Conservation (phyloP, 1,284 basidiomycete genomes). For the Apiotrichum akiyoshidainum region DNA sequence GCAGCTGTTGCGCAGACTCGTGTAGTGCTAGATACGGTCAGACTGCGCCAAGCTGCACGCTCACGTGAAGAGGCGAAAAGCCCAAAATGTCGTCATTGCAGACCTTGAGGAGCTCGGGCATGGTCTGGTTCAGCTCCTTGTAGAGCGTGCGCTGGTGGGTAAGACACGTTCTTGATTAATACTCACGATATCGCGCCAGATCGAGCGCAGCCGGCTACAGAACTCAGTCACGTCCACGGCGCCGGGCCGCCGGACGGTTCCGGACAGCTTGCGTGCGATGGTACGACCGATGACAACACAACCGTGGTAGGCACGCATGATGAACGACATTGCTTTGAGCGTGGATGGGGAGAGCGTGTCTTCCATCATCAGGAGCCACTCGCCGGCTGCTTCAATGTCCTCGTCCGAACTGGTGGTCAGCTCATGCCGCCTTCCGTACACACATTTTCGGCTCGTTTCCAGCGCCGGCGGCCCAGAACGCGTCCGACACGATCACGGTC, state of each 20-base stretch:
- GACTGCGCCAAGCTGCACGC: slow-evolving; percentile 9
- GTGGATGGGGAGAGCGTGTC: slow-evolving; percentile 17
- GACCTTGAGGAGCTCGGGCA: slow-evolving; percentile 12
- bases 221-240: slow-evolving; percentile 26
- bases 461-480: slow-evolving; percentile 31
- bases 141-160: slow-evolving; percentile 14
- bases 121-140: slow-evolving; percentile 14
- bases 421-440: background rate
- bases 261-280: slow-evolving; percentile 24
- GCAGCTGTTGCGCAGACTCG: slow-evolving; percentile 26
- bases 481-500: slow-evolving; percentile 32
- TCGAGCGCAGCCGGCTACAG: slow-evolving; percentile 17
- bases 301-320: slow-evolving; percentile 25
- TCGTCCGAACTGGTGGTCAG: background rate
- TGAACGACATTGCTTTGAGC: slow-evolving; percentile 26
- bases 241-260: slow-evolving; percentile 25
- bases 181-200: slow-evolving; percentile 32
- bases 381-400: slow-evolving; percentile 20
- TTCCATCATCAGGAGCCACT: slow-evolving; percentile 26
- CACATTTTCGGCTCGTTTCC: slow-evolving; percentile 32
- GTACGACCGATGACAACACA: slow-evolving; percentile 20
- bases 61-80: slow-evolving; percentile 39
- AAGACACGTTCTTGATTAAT: background rate
- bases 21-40: slow-evolving; percentile 11
- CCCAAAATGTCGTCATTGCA: slow-evolving; percentile 24